Conservation (phyloP, 1,139 yeast genomes). For the Lodderomyces parapsilosis region DNA sequence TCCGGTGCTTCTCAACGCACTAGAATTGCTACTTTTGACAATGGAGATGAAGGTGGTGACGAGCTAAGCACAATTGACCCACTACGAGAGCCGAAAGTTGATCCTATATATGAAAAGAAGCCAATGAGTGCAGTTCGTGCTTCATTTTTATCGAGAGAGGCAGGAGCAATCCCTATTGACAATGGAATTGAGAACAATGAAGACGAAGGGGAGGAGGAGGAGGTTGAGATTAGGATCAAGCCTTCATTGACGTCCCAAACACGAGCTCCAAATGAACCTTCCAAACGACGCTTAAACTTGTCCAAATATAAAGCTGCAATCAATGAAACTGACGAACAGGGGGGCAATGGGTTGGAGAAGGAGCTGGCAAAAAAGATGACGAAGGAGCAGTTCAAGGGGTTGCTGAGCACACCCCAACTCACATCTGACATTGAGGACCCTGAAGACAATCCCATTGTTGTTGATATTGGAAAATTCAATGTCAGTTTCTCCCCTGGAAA, state of each 20-base stretch:
- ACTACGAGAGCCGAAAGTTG: background rate
- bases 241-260: background rate
- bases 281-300: background rate
- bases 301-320: background rate
- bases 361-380: too few relatives aligned
- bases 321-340: background rate
- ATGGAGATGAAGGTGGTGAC: background rate
- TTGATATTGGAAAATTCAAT: constrained; percentile 17
- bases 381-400: too few relatives aligned
- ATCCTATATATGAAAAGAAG: constrained; percentile 8
- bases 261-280: background rate
- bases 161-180: background rate
- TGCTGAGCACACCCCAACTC: too few relatives aligned
- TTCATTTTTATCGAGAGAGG: background rate
- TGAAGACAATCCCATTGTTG: constrained; percentile 22
- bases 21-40: too few relatives aligned
- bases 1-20: background rate
- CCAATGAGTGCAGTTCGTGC: background rate
- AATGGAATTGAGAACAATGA: background rate
- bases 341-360: too few relatives aligned
- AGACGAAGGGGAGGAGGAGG: background rate
- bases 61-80: background rate
- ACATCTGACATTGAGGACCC: constrained; percentile 14
- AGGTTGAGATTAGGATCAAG: background rate
- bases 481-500: too few relatives aligned